Evolutionary conservation across 345 rosid genomes (phyloP).

Genomic region (Arabidopsis arenosa): DNA sequence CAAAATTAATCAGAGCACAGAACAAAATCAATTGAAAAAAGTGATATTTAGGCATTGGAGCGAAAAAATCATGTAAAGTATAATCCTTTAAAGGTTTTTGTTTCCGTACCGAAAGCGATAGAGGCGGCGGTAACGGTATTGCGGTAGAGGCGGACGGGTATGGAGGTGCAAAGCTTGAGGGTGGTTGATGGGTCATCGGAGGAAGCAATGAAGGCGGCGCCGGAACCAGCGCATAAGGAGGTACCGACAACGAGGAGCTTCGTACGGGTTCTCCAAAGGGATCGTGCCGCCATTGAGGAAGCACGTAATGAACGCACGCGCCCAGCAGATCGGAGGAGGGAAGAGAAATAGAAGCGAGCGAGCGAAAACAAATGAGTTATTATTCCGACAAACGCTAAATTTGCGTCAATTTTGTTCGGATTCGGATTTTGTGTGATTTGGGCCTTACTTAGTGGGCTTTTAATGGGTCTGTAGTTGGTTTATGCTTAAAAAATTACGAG

Average conservation of each 20-base stretch:
- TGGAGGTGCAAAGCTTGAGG: slow-evolving; percentile 77
- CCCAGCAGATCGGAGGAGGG: slow-evolving; percentile 26
- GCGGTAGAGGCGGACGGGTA: slow-evolving; percentile 76
- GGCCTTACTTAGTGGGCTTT: slow-evolving; percentile 7
- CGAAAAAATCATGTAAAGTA: neutral
- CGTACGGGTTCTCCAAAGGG: slow-evolving; percentile 64
- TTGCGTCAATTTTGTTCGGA: neutral
- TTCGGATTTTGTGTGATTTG: neutral
- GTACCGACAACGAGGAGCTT: slow-evolving; percentile 64
- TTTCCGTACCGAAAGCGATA: slow-evolving; percentile 74
- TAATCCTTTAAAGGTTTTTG: neutral
- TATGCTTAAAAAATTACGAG: no score
- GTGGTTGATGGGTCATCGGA: slow-evolving; percentile 76
- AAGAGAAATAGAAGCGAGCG: neutral
- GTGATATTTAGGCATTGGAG: neutral
- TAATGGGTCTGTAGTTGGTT: slow-evolving; percentile 1
- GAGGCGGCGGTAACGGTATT: slow-evolving; percentile 79
- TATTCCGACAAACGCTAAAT: slow-evolving; percentile 22
- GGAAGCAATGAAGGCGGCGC: slow-evolving; percentile 62
- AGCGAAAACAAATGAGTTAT: neutral
- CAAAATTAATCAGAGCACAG: neutral
- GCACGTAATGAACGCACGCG: neutral
- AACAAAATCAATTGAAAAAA: neutral
- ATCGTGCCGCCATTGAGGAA: slow-evolving; percentile 67
- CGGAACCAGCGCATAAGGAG: slow-evolving; percentile 69